These are phyloP conservation scores for Hondaea fermentalgiana DNA, from an alignment of 108 stramenopile species.

Conservation along the genomic window DNA sequence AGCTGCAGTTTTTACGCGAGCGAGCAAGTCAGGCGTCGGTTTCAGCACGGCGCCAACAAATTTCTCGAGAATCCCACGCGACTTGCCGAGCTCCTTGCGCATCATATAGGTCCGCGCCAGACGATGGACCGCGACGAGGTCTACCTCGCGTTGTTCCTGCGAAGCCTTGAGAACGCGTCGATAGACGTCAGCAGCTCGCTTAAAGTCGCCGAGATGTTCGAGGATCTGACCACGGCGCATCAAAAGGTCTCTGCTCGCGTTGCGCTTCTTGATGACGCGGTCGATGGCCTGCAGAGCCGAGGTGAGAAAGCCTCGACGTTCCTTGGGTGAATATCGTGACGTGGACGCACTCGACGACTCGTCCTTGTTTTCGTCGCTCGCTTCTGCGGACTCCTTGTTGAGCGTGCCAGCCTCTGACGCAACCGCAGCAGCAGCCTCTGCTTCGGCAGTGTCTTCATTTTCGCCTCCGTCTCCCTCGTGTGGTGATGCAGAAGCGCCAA, in stretches of 20 bases:
- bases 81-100: background rate
- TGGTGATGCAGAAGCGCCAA: background rate
- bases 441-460: background rate
- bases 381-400: too few species aligned
- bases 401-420: too few species aligned
- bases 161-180: background rate
- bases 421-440: background rate
- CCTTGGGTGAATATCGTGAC: background rate
- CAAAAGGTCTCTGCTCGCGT: background rate
- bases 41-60: background rate
- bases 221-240: background rate
- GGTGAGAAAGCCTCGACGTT: background rate
- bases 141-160: background rate
- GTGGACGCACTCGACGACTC: background rate
- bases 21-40: background rate
- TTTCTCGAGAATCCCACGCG: background rate
- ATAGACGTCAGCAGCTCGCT: background rate
- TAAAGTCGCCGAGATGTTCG: constrained; percentile 10
- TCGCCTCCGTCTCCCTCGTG: background rate
- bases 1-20: background rate
- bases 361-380: too few species aligned
- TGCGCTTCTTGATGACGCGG: background rate
- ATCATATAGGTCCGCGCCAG: background rate
- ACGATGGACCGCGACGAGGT: background rate
- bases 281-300: background rate